Conservation (phyloP, 352 stramenopile genomes). For the Globisporangium viniferum region DNA sequence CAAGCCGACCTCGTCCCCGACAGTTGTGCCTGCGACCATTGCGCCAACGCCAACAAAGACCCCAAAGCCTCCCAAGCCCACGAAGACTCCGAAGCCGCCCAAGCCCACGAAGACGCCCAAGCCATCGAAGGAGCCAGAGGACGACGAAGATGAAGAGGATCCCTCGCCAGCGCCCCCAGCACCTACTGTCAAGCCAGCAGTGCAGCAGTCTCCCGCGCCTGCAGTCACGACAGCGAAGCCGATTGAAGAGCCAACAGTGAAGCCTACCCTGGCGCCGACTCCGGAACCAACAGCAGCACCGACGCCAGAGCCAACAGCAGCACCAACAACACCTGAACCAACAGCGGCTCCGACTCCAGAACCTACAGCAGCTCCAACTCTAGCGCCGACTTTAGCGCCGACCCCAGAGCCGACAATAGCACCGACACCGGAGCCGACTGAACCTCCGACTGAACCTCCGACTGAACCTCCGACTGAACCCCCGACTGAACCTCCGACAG, state of each 20-base stretch:
- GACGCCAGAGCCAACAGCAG: slow-evolving; percentile 9
- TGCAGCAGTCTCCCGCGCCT: slow-evolving; percentile 4
- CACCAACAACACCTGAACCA: slow-evolving; percentile 11
- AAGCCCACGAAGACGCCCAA: slow-evolving; percentile 5
- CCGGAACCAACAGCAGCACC: slow-evolving; percentile 10
- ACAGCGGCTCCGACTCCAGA: slow-evolving; percentile 10
- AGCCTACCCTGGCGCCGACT: slow-evolving; percentile 8
- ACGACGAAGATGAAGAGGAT: not conserved
- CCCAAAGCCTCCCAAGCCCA: not conserved
- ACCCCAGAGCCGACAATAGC: slow-evolving; percentile 6
- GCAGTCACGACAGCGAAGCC: slow-evolving; percentile 10
- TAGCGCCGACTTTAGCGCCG: slow-evolving; percentile 13
- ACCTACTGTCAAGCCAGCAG: slow-evolving; percentile 1
- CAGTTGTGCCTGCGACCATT: not conserved
- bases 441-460: slow-evolving; percentile 8
- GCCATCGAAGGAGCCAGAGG: not conserved
- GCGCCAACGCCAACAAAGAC: not conserved
- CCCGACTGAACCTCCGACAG: slow-evolving; percentile 13
- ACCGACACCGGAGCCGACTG: not conserved
- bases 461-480: slow-evolving; percentile 14
- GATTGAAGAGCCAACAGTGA: not conserved
- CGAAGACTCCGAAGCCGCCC: not conserved
- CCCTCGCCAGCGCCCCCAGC: not conserved
- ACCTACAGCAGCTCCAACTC: slow-evolving; percentile 2
- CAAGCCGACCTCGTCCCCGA: not conserved